Evolutionary conservation across 805 yeast species (phyloP).

Genomic region (Cyberlindnera maritima): DNA sequence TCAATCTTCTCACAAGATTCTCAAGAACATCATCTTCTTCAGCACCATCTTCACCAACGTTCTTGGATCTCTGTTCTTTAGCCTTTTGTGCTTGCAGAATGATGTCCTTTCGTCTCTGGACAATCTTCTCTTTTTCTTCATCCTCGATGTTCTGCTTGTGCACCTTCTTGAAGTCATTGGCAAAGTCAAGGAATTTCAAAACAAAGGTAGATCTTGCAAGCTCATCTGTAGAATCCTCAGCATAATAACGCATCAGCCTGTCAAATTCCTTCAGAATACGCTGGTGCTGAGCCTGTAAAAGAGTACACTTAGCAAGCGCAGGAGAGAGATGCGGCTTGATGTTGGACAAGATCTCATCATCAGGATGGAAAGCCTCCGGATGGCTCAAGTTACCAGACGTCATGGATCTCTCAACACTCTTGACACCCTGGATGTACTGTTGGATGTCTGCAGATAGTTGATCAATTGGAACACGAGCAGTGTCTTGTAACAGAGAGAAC

Average conservation of each 20-base stretch:
- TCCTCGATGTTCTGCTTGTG: constrained; percentile 71
- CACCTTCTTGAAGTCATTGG: constrained; percentile 75
- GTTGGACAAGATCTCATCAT: constrained; percentile 63
- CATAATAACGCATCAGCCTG: constrained; percentile 75
- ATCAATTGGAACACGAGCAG: constrained; percentile 77
- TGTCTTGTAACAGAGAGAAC: constrained; percentile 42
- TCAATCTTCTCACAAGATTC: constrained; percentile 74
- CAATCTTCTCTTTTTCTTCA: constrained; percentile 77
- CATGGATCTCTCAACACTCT: constrained; percentile 70
- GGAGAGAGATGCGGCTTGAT: constrained; percentile 67
- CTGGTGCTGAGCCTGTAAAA: constrained; percentile 61
- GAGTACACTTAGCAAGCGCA: constrained; percentile 68
- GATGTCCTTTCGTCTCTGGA: constrained; percentile 72
- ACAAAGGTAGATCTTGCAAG: constrained; percentile 69
- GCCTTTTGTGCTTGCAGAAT: constrained; percentile 31
- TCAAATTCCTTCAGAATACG: constrained; percentile 64
- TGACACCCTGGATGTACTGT: constrained; percentile 56
- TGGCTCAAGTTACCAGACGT: constrained; percentile 85
- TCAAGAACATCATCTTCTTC: constrained; percentile 60
- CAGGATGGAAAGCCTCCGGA: constrained; percentile 74
- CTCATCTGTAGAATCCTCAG: constrained; percentile 80
- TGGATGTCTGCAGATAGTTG: constrained; percentile 73
- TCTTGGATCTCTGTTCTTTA: constrained; percentile 12
- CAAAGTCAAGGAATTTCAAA: constrained; percentile 74
- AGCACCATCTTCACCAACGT: constrained; percentile 19